Evolutionary conservation across 208 protist species (phyloP).

Genomic region (Leishmania mexicana): DNA sequence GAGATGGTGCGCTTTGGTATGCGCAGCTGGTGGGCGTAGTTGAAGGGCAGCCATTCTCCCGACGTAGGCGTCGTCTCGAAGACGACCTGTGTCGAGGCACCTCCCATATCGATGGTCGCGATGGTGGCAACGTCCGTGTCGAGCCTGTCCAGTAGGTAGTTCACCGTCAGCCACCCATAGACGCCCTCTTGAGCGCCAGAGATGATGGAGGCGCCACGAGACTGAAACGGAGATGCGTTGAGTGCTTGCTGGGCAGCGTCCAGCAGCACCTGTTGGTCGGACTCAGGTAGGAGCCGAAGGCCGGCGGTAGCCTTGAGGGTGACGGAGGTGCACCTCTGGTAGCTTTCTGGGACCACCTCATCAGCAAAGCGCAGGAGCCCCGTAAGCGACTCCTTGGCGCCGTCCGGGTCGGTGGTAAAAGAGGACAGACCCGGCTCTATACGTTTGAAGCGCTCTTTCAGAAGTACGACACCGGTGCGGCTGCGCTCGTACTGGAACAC

Average conservation of each 20-base stretch:
- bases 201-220: constrained; percentile 51
- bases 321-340: constrained; percentile 43
- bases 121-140: constrained; percentile 9
- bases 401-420: constrained; percentile 26
- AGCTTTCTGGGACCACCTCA: constrained; percentile 31
- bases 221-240: constrained; percentile 29
- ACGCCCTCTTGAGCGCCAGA: constrained; percentile 74
- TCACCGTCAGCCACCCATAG: constrained; percentile 85
- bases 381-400: constrained; percentile 25
- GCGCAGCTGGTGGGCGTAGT: constrained; percentile 37
- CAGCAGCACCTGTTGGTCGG: constrained; percentile 33
- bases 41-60: constrained; percentile 47
- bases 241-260: constrained; percentile 28
- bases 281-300: constrained; percentile 50
- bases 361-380: constrained; percentile 39
- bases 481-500: constrained; percentile 55
- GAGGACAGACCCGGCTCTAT: constrained; percentile 58
- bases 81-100: constrained; percentile 79
- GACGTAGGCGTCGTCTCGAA: constrained; percentile 41
- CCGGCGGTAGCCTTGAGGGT: constrained; percentile 73
- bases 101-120: constrained; percentile 82
- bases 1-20: constrained; percentile 12
- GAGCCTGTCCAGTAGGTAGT: constrained; percentile 62
- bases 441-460: constrained; percentile 44
- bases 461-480: constrained; percentile 28